Base-by-base conservation (phyloP, 768 basidiomycete genomes). In the Leccinum boreale region DNA sequence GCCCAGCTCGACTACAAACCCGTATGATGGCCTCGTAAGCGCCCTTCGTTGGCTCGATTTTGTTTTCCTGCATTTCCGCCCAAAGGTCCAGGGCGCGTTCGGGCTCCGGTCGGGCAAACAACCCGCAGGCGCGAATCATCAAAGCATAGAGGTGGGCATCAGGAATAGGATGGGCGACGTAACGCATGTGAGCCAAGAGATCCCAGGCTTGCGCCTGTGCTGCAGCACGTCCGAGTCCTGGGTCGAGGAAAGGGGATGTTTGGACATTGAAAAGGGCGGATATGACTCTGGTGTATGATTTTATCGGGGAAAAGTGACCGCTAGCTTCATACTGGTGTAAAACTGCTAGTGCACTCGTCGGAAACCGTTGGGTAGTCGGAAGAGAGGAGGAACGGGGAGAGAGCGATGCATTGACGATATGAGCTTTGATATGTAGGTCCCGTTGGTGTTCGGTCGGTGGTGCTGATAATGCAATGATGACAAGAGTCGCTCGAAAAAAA, bases 171-270 rank as follows among this genome's bases (percentile, higher is more conserved):
- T 98, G 94, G 1, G 96, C 92, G 14, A 92, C 90, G 59, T 97
- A 94, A 48, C 96, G 91, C 91, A 97, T 95, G 72, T 99, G 96
- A 2, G 90, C 78, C 71, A 92, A 98, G 42, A 98, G 81, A 67
- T 98, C 92, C 92, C 93, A 97, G 3, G 91, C 95, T 59, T 92
- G 87, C 0, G 90, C 89, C 31, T 81, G 82, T 2, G 82, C 83
- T 1, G 79, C 64, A 4, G 82, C 75, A 28, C 77, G 61, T 31
- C 70, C 70, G 1, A 79, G 58, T 23, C 57, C 39, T 24, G 61
- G 24, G 7, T 59, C 49, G 17, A 61, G 61, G 35, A 64, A 70
- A 36, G 65, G 72, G 17, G 59, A 61, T 11, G 75, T 72, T 8
- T 75, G 77, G 26, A 77, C 75, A 45, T 77, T 76, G 63, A 82